phyloP scores from a whole-genome alignment of 106 monocot genomes.

The Allium cepa region DNA sequence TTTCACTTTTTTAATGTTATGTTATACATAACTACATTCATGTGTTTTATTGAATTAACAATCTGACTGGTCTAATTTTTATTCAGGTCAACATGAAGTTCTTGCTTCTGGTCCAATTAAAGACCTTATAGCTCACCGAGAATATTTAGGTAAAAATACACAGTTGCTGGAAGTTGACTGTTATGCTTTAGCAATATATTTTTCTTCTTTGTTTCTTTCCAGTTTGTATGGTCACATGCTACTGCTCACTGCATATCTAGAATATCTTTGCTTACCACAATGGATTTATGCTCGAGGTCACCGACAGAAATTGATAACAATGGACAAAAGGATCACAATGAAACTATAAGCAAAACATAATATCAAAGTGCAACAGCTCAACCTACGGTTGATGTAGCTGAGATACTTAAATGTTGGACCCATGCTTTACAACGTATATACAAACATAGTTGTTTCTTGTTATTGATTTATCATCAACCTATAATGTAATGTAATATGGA shows the following conservation, averaged over 20 bases:
- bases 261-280: constrained; percentile 84
- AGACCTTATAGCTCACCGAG: constrained; percentile 96
- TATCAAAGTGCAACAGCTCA: constrained; percentile 71
- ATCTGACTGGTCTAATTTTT: not conserved
- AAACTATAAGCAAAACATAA: constrained; percentile 30
- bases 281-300: constrained; percentile 64
- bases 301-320: constrained; percentile 24
- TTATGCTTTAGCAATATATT: not conserved
- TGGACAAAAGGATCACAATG: constrained; percentile 40
- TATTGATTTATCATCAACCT: too few species aligned
- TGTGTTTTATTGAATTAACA: too few species aligned
- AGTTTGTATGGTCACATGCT: constrained; percentile 2
- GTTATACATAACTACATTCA: too few species aligned
- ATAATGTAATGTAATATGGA: too few species aligned
- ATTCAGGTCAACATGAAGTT: constrained; percentile 96
- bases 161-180: too few species aligned
- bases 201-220: not conserved
- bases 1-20: too few species aligned
- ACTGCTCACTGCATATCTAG: constrained; percentile 78
- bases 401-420: constrained; percentile 96
- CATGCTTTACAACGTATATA: constrained; percentile 97
- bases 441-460: too few species aligned
- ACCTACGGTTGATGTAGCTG: constrained; percentile 89
- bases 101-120: constrained; percentile 98
- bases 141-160: constrained; percentile 50